Evolutionary conservation across 1,139 yeast species (phyloP).

Genomic region (Torulaspora globosa): DNA sequence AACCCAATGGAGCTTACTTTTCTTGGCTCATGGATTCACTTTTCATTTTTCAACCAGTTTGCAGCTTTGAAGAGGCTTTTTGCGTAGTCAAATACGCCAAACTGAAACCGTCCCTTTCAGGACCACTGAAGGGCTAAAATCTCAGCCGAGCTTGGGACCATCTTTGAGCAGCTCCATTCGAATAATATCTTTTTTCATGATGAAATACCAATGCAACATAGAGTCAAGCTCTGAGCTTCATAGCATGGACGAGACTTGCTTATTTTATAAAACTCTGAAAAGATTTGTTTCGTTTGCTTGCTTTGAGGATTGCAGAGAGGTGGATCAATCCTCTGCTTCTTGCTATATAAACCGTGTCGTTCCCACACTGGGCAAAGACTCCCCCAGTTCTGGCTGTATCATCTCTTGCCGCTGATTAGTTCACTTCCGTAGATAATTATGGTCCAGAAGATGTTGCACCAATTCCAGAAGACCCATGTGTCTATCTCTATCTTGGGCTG

Average conservation of each 20-base stretch:
- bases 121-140: slow-evolving; percentile 1
- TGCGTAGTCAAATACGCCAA: slow-evolving; percentile 75
- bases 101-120: slow-evolving; percentile 34
- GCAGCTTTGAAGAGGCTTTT: slow-evolving; percentile 27
- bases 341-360: neutral
- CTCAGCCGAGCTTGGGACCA: slow-evolving; percentile 14
- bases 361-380: neutral
- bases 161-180: slow-evolving; percentile 13
- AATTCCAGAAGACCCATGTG: slow-evolving; percentile 94
- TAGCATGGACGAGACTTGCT: slow-evolving; percentile 50
- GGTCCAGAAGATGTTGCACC: slow-evolving; percentile 85
- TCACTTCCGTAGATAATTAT: slow-evolving; percentile 77
- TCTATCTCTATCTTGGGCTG: slow-evolving; percentile 47
- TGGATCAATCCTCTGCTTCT: slow-evolving; percentile 3
- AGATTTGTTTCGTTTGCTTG: slow-evolving; percentile 4
- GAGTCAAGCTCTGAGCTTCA: slow-evolving; percentile 87
- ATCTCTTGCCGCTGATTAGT: slow-evolving; percentile 42
- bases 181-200: slow-evolving; percentile 42
- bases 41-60: slow-evolving; percentile 29
- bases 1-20: slow-evolving; percentile 92
- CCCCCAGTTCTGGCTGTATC: neutral
- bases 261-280: slow-evolving; percentile 19
- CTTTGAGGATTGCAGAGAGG: neutral
- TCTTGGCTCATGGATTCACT: slow-evolving; percentile 56
- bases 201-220: slow-evolving; percentile 79